Base-by-base conservation (phyloP, 768 basidiomycete species). In the Suillus alpinus region DNA sequence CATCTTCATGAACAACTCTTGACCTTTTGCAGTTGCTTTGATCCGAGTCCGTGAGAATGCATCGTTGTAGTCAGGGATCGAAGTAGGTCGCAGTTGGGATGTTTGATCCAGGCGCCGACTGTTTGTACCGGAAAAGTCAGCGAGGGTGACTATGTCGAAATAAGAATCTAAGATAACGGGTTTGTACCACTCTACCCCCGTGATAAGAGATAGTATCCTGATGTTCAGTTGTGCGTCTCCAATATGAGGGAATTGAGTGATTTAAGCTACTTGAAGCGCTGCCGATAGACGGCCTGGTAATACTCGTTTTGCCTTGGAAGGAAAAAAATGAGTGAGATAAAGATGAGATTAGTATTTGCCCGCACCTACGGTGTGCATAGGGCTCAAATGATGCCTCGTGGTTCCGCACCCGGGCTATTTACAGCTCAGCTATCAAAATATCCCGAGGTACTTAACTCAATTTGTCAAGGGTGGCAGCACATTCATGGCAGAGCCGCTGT, bases 381-480 rank as follows among this genome's bases (percentile, higher is more conserved):
- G 23, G 23, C 46, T 26, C 23, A 26, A 26, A 20, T 12, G 43
- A 12, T 20, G 20, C 43, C 46, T 47, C 23, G 26, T 47, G 20
- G 44, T 47, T 26, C 14, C 7, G 23, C 26, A 29, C 46, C 26
- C 26, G 29, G 23, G 14, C 46, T 47, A 29, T 47, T 47, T 47
- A 47, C 46, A 26, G 20, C 12, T 23, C 20, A 44, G 43, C 10
- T 44, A 23, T 44, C 20, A 47, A 47, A 16, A 47, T 47, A 47
- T 47, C 23, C 26, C 46, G 14, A 47, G 16, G 16, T 10, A n/a
- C 31, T 20, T 62, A 87, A 91, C 20, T 94, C 92, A 6, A 81
- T 93, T 67, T 82, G 93, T 26, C 92, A 96, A 62, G 95, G 96
- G 41, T 98, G 97, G 78, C 87, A 92, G 61, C 94, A 98, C 89